A percentile compares a stretch with the other conserved stretches of the same genome.
phyloP scores from a whole-genome alignment of 2,329 filamentous ascomycete species.

The Neocatenulostroma microsporum region DNA sequence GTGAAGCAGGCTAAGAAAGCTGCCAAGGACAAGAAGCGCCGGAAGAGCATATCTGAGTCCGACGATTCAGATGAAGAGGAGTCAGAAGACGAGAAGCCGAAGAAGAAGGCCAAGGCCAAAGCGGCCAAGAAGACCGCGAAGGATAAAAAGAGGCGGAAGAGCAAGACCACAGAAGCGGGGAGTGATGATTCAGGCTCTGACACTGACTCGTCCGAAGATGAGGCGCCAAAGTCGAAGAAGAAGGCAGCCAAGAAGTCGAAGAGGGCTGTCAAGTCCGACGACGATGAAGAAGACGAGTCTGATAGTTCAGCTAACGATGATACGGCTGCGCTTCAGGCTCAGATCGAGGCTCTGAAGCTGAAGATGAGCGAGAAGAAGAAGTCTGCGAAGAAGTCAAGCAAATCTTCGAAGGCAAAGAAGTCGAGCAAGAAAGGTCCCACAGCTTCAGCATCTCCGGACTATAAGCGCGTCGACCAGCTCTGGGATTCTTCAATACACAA shows the following conservation, averaged over 20 bases:
- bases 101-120: slow-evolving; percentile 16
- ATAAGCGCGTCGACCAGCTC: slow-evolving; percentile 59
- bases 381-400: slow-evolving; percentile 8
- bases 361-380: slow-evolving; percentile 12
- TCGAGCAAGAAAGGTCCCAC: slow-evolving; percentile 18
- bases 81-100: slow-evolving; percentile 16
- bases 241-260: slow-evolving; percentile 15
- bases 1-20: slow-evolving; percentile 5
- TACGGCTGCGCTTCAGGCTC: slow-evolving; percentile 2
- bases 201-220: slow-evolving; percentile 18
- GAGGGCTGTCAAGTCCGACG: slow-evolving; percentile 8
- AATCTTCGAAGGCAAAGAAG: too few species aligned
- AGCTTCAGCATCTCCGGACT: slow-evolving; percentile 52
- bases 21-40: slow-evolving; percentile 5
- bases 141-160: slow-evolving; percentile 18
- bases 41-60: slow-evolving; percentile 5
- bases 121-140: slow-evolving; percentile 16
- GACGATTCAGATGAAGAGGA: slow-evolving; percentile 16
- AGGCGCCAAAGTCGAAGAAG: slow-evolving; percentile 17
- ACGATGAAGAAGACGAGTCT: slow-evolving; percentile 1
- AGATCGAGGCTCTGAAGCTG: slow-evolving; percentile 18
- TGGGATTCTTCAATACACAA: slow-evolving; percentile 53
- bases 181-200: slow-evolving; percentile 8
- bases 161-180: slow-evolving; percentile 15
- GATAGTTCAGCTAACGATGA: slow-evolving; percentile 14